These are phyloP conservation scores for Coemansia sp. DNA, from an alignment of 192 early-diverging fungal species.

Conservation along the genomic window DNA sequence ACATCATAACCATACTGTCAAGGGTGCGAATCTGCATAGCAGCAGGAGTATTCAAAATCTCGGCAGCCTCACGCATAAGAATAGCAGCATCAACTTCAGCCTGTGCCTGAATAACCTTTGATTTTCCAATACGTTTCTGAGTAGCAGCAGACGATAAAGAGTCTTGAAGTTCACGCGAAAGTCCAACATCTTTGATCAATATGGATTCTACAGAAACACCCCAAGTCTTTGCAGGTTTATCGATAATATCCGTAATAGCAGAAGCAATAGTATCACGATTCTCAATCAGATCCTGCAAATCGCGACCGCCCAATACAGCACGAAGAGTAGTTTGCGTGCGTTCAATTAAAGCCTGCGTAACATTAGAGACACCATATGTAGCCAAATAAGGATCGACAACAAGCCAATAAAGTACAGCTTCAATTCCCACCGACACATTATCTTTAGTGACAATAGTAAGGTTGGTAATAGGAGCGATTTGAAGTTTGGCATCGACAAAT, in stretches of 20 bases:
- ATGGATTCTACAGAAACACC: conserved; percentile 81
- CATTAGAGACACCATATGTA: conserved; percentile 76
- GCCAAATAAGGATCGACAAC: conserved; percentile 77
- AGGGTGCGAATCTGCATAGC: conserved; percentile 88
- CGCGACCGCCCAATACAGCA: conserved; percentile 76
- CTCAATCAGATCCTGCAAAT: conserved; percentile 87
- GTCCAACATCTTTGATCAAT: conserved; percentile 82
- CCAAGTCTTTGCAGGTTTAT: conserved; percentile 70
- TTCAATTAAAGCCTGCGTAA: conserved; percentile 78
- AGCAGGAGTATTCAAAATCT: conserved; percentile 82
- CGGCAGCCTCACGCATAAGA: conserved; percentile 90
- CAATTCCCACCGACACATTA: conserved; percentile 83
- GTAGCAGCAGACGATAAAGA: conserved; percentile 86
- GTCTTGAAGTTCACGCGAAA: conserved; percentile 75
- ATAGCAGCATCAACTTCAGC: conserved; percentile 87
- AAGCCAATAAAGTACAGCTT: conserved; percentile 87
- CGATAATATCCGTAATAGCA: conserved; percentile 84
- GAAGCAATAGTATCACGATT: conserved; percentile 83
- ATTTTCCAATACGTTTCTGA: conserved; percentile 84
- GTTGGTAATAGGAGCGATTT: conserved; percentile 61
- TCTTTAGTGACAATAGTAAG: conserved; percentile 88
- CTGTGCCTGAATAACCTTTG: conserved; percentile 86
- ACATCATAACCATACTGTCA: conserved; percentile 79
- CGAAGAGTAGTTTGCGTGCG: conserved; percentile 89
- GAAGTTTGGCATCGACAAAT: conserved; percentile 62